Percentiles rank a stretch among this genome's conserved stretches.
Conservation (phyloP, 495 filamentous ascomycete genomes). For the Hypomontagnella monticulosa region DNA sequence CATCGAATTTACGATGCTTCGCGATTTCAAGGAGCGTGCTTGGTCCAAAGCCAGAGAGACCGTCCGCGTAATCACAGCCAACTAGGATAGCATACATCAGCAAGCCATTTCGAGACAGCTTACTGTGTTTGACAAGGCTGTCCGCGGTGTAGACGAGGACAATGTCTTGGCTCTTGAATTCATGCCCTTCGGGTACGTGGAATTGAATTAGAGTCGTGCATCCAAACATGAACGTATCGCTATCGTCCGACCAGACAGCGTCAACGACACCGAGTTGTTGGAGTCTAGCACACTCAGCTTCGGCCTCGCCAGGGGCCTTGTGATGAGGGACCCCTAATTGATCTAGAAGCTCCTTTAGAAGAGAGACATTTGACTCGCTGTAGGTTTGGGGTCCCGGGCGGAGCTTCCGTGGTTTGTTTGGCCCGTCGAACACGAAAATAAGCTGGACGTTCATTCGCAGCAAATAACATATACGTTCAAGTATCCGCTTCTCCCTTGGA, state of each 20-base stretch:
- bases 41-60: slow-evolving; percentile 12
- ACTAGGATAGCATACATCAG: slow-evolving; percentile 38
- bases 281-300: slow-evolving; percentile 45
- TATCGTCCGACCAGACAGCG: too few relatives aligned
- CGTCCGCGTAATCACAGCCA: slow-evolving; percentile 27
- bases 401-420: slow-evolving; percentile 23
- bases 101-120: slow-evolving; percentile 26
- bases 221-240: too few relatives aligned
- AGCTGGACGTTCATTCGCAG: slow-evolving; percentile 45
- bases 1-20: too few relatives aligned
- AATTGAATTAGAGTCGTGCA: slow-evolving; percentile 38
- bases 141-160: slow-evolving; percentile 30
- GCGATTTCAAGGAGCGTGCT: slow-evolving; percentile 26
- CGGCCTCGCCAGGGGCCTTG: slow-evolving; percentile 43
- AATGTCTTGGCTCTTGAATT: slow-evolving; percentile 25
- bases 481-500: slow-evolving; percentile 30
- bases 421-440: slow-evolving; percentile 46
- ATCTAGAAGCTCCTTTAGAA: slow-evolving; percentile 40
- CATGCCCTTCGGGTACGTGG: slow-evolving; percentile 27
- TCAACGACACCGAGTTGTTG: slow-evolving; percentile 40
- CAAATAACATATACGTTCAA: slow-evolving; percentile 34
- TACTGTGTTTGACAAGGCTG: slow-evolving; percentile 12
- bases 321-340: slow-evolving; percentile 42
- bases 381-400: slow-evolving; percentile 30
- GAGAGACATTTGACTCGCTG: slow-evolving; percentile 27